Evolutionary conservation across 208 protist genomes (phyloP).

Genomic region (Leishmania gerbilli): DNA sequence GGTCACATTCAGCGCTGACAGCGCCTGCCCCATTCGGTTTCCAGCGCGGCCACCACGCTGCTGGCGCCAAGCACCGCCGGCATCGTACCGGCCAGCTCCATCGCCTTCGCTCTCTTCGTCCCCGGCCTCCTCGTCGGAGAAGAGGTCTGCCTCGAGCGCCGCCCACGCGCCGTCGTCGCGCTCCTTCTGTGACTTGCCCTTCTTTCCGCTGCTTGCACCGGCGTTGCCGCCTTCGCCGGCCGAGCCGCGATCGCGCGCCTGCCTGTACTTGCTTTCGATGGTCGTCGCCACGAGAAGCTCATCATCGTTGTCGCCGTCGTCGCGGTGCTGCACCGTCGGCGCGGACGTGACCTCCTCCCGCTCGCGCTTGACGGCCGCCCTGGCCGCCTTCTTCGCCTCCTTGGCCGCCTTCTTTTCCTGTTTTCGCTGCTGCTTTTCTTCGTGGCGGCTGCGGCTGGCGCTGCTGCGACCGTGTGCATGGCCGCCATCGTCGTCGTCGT

Average conservation of each 20-base stretch:
- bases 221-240: neutral
- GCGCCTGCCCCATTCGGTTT: slow-evolving; percentile 28
- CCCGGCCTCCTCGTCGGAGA: slow-evolving; percentile 19
- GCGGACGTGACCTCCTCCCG: slow-evolving; percentile 23
- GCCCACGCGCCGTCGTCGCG: slow-evolving; percentile 17
- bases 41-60: slow-evolving; percentile 10
- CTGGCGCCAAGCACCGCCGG: neutral
- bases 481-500: neutral
- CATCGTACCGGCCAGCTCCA: neutral
- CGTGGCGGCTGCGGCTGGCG: slow-evolving; percentile 8
- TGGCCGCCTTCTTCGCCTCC: slow-evolving; percentile 22
- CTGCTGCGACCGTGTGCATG: neutral
- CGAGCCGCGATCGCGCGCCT: neutral
- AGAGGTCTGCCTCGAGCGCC: slow-evolving; percentile 23
- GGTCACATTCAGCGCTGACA: slow-evolving; percentile 21
- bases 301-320: neutral
- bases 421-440: slow-evolving; percentile 23
- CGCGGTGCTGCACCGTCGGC: slow-evolving; percentile 1
- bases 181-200: neutral
- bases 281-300: slow-evolving; percentile 13
- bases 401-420: slow-evolving; percentile 24
- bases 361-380: slow-evolving; percentile 24
- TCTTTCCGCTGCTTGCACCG: neutral
- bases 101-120: slow-evolving; percentile 6
- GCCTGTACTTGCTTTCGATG: slow-evolving; percentile 25